Percentiles rank a stretch among this genome's conserved stretches.
These are phyloP conservation scores for Trypanosomatidae sp. DNA, from an alignment of 208 protist genomes.

Conservation along the genomic window DNA sequence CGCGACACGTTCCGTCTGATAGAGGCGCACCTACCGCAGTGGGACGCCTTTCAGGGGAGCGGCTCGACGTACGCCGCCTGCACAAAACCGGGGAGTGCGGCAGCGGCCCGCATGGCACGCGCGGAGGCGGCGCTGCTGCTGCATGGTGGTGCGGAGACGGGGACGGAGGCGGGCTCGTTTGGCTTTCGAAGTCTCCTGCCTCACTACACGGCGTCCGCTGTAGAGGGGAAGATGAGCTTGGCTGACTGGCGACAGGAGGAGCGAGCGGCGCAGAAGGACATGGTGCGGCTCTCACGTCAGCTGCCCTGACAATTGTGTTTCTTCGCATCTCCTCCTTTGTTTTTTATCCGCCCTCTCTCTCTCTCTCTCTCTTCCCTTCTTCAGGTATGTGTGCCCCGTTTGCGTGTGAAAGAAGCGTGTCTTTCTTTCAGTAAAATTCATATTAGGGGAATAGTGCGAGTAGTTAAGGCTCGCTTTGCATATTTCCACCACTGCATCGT, in stretches of 20 bases:
- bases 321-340: not conserved
- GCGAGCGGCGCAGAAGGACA: constrained; percentile 19
- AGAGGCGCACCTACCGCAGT: constrained; percentile 37
- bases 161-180: not conserved
- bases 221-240: not conserved
- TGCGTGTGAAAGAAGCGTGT: too few species aligned
- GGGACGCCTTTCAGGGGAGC: constrained; percentile 5
- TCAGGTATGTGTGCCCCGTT: too few species aligned
- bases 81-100: too few species aligned
- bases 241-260: constrained; percentile 32
- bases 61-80: constrained; percentile 3
- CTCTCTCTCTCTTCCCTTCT: too few species aligned
- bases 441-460: too few species aligned
- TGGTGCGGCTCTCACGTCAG: constrained; percentile 25
- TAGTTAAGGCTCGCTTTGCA: too few species aligned
- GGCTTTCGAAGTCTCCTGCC: constrained; percentile 31
- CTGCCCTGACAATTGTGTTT: constrained; percentile 13
- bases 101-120: too few species aligned
- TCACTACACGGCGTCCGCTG: constrained; percentile 8
- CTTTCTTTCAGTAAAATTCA: too few species aligned
- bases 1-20: constrained; percentile 66
- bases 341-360: not conserved
- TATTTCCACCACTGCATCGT: too few species aligned
- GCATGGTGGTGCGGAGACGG: constrained; percentile 4
- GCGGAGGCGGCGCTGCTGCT: not conserved